Percentiles rank a stretch among this genome's conserved stretches.
These are phyloP conservation scores for Boletus eberwhitei DNA, from an alignment of 768 basidiomycete species.

Conservation along the genomic window DNA sequence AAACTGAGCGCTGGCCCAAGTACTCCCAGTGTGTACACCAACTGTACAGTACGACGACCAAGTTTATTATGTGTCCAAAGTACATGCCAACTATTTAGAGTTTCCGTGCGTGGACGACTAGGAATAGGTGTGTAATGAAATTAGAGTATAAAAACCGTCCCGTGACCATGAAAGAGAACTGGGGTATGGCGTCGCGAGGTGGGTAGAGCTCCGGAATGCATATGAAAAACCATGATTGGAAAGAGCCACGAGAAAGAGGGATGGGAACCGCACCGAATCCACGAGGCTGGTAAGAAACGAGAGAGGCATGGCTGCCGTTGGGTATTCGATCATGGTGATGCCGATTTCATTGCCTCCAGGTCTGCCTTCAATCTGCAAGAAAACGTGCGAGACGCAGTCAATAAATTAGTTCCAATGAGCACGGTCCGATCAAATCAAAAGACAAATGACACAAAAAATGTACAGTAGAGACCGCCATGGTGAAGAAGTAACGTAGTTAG, in stretches of 20 bases:
- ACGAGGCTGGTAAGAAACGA: slow-evolving; percentile 29
- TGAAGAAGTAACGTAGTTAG: slow-evolving; percentile 33
- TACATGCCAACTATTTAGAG: slow-evolving; percentile 23
- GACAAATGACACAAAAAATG: slow-evolving; percentile 13
- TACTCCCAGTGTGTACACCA: too few relatives aligned
- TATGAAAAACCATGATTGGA: slow-evolving; percentile 11
- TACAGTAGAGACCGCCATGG: slow-evolving; percentile 16
- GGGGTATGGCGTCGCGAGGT: background rate
- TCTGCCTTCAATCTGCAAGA: slow-evolving; percentile 66
- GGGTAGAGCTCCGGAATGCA: slow-evolving; percentile 7
- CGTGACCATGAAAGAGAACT: background rate
- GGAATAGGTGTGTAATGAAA: slow-evolving; percentile 27
- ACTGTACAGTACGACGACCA: background rate
- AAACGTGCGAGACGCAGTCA: slow-evolving; percentile 30
- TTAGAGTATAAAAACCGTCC: slow-evolving; percentile 27
- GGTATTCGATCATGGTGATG: slow-evolving; percentile 25
- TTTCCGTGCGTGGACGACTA: slow-evolving; percentile 24
- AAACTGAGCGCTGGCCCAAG: background rate
- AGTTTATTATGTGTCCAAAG: slow-evolving; percentile 15
- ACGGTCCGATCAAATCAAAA: slow-evolving; percentile 13
- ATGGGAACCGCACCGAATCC: slow-evolving; percentile 33
- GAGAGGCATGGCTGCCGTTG: slow-evolving; percentile 4
- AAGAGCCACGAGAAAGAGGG: slow-evolving; percentile 22
- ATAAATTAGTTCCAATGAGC: slow-evolving; percentile 35
- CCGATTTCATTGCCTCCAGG: slow-evolving; percentile 45